Evolutionary conservation across 1,284 basidiomycete species (phyloP), one percentile per base, ranked within the genome.

Genomic region (Malassezia caprae): DNA sequence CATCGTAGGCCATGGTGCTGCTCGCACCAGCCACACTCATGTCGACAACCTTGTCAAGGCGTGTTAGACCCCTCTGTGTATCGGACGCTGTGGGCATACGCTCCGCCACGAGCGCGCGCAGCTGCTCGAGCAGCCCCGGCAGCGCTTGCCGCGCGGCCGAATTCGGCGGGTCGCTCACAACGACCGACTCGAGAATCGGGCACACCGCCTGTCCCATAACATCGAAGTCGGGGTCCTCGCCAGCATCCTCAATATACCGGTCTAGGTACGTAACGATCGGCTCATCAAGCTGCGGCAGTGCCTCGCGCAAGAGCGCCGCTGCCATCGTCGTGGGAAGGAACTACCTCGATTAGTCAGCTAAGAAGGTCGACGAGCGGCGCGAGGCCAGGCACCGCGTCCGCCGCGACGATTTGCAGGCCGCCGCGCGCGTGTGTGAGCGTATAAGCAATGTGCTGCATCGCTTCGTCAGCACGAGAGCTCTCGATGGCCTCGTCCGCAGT

Each of bases 181-280:
- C 63, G 15, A 63, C 69, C 4, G 69, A 70, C 52, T 73, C 69
- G 42, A 73, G 63, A 56, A 73, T 70, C 30, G 68, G 69, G 42
- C 55, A 62, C 53, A 68, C 64, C 23, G 68, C 63, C 21, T 59
- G 41, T n/a, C 60, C 59, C 35, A 73, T 64, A 21, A 69, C 65
- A 30, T 66, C 53, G 31, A 70, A 67, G 34, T 58, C 53, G 2
- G 62, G 58, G 34, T 70, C 68, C 24, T 73, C 69, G 44, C 68
- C 89, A 75, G 93, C 90, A 72, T 96, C 91, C 53, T 90, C 82
- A 47, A 96, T 82, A 71, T 88, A 90, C 32, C 90, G 90, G 21
- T 88, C 81, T 45, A 96, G 83, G 75, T 96, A 96, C 62, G 90
- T 85, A 17, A 96, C 85, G 62, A 96, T 83, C 54, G 91, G 83